Conservation (phyloP, 148 eudicot species). For the Spergularia bocconei region DNA sequence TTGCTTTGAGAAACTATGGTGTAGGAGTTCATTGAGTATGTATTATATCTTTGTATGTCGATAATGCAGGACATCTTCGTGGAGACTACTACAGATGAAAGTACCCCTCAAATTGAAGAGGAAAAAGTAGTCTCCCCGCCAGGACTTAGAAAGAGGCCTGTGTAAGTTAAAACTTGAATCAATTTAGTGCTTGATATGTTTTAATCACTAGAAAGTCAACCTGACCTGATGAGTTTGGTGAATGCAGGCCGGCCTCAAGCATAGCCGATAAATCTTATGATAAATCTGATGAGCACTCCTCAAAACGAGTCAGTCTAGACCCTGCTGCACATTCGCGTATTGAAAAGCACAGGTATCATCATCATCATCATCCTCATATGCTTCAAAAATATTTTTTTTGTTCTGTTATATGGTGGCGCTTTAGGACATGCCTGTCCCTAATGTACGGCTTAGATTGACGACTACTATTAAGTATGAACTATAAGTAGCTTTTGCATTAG, state of each 20-base stretch:
- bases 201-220: not conserved
- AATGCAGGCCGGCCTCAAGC: constrained; percentile 47
- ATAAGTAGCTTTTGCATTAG: not conserved
- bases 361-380: not conserved
- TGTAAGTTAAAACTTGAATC: constrained; percentile 43
- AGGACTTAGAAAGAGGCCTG: constrained; percentile 74
- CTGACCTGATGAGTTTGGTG: constrained; percentile 5
- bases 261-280: constrained; percentile 42
- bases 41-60: constrained; percentile 11
- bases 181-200: not conserved
- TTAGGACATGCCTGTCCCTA: not conserved
- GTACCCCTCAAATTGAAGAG: constrained; percentile 38
- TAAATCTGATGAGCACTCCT: constrained; percentile 37
- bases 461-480: not conserved
- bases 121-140: constrained; percentile 41
- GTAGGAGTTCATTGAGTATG: not conserved
- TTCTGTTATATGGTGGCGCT: not conserved
- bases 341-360: constrained; percentile 73
- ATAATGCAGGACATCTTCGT: constrained; percentile 35
- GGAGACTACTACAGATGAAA: constrained; percentile 38
- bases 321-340: constrained; percentile 59
- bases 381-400: not conserved
- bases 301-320: constrained; percentile 64
- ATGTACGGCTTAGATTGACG: not conserved
- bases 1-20: not conserved